Percentiles rank a stretch among this genome's conserved stretches.
These are phyloP conservation scores for Microdochium nivale DNA, from an alignment of 2,329 filamentous ascomycete species.

Conservation along the genomic window DNA sequence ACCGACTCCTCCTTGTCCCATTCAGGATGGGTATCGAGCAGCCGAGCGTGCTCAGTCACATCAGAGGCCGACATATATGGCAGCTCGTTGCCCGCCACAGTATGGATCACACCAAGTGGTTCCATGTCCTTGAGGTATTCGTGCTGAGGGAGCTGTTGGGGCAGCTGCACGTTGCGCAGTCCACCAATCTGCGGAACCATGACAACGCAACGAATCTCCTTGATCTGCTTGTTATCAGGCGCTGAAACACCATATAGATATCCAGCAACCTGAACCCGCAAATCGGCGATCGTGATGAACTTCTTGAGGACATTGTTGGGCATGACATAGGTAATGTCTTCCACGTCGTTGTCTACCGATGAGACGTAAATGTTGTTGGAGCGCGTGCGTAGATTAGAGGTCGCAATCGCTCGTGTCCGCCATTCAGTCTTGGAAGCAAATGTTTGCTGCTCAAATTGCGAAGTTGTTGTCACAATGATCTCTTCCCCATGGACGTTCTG, in stretches of 20 bases:
- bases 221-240: constrained; percentile 90
- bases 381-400: constrained; percentile 85
- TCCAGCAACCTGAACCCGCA: constrained; percentile 91
- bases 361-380: constrained; percentile 99
- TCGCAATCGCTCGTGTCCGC: constrained; percentile 93
- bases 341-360: constrained; percentile 83
- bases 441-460: constrained; percentile 93
- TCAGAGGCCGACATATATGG: constrained; percentile 95
- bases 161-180: constrained; percentile 83
- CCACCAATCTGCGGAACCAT: constrained; percentile 97
- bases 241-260: constrained; percentile 92
- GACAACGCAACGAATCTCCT: constrained; percentile 93
- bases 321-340: constrained; percentile 95
- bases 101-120: constrained; percentile 91
- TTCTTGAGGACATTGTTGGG: constrained; percentile 97
- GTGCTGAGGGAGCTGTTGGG: constrained; percentile 83
- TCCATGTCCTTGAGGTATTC: constrained; percentile 82
- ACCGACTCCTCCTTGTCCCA: constrained; percentile 87
- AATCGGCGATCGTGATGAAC: constrained; percentile 94
- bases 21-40: constrained; percentile 72
- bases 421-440: constrained; percentile 99
- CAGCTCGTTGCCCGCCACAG: constrained; percentile 86
- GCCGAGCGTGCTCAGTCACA: constrained; percentile 84
- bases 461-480: constrained; percentile 96
- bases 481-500: constrained; percentile 96